phyloP scores from a whole-genome alignment of 306 rosid species.

The Betula pendula region DNA sequence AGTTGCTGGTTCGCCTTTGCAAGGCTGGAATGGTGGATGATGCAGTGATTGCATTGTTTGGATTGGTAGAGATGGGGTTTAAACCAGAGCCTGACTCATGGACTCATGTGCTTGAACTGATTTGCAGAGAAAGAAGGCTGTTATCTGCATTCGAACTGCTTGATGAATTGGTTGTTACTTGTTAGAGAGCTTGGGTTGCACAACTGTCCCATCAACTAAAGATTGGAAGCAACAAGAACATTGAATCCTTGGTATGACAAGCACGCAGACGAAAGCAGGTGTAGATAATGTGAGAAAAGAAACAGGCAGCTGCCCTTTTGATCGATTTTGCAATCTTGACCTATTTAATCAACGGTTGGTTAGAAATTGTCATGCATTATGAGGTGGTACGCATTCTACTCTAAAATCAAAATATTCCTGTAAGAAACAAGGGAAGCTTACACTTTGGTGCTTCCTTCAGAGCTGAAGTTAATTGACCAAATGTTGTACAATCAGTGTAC shows the following conservation, averaged over 20 bases:
- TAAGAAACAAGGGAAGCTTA: background rate
- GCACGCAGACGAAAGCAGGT: background rate
- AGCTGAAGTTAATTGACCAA: background rate
- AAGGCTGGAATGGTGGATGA: constrained; percentile 64
- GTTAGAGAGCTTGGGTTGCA: constrained; percentile 22
- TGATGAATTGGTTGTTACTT: constrained; percentile 56
- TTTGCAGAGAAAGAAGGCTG: constrained; percentile 68
- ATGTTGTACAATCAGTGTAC: background rate
- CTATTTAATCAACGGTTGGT: background rate
- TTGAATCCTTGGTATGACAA: background rate
- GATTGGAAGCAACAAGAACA: constrained; percentile 12
- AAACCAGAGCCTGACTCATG: constrained; percentile 70
- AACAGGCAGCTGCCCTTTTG: background rate
- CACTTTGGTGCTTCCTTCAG: background rate
- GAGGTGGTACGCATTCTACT: background rate
- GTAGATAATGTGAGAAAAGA: background rate
- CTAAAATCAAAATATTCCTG: too few relatives aligned
- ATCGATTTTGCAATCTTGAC: background rate
- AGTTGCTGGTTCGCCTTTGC: constrained; percentile 63
- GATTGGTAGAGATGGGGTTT: constrained; percentile 70
- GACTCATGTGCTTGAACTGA: constrained; percentile 55
- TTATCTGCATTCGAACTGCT: constrained; percentile 64
- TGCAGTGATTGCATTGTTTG: constrained; percentile 56
- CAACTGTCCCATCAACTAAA: background rate
- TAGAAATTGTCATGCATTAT: background rate